Evolutionary conservation across 129 eudicot genomes (phyloP), one percentile per base, ranked within the genome.

Genomic region (Calendula officinalis): DNA sequence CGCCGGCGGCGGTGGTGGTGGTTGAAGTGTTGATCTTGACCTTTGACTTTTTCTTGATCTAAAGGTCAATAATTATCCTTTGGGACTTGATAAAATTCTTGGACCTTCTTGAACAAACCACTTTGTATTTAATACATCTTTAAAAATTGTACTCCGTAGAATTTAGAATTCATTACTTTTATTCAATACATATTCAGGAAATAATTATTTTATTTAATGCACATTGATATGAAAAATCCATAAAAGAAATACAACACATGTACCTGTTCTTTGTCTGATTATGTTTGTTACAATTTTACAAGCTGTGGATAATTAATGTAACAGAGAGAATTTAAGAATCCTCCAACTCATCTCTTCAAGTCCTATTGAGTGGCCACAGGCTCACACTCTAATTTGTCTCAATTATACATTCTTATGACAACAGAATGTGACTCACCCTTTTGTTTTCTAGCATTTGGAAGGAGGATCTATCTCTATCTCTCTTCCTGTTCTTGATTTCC

Each of bases 361-460:
- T 70, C 59, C 75, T 48, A 58, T 45, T 14, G 56, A 69, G 66
- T 69, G 56, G 63, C 72, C 62, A 67, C 32, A 15, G 17, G 7
- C 37, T 65, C 57, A 65, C 36, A 65, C 36, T 78, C 66, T 54
- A 22, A 22, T 22, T 74, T 75, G 83, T 72, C 72, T 70, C 77
- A 55, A 71, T 56, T 64, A 74, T 78, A 67, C 37, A 27, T 38
- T 58, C 30, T 77, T 67, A 43, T 75, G 75, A 77, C 72, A 65
- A 65, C 67, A 69, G 71, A 78, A 68, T 64, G 75, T 48, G 75
- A 58, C 67, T 76, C 84, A 65, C 70, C 75, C 75, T 62, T 77
- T 84, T 84, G 94, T 85, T 73, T 76, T 57, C 60, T 89, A 78
- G 90, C 86, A 30, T 65, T 89, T 85, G 94, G 86, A 82, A 22